Evolutionary conservation across 805 yeast genomes (phyloP).

Genomic region (Starmerella vitae): DNA sequence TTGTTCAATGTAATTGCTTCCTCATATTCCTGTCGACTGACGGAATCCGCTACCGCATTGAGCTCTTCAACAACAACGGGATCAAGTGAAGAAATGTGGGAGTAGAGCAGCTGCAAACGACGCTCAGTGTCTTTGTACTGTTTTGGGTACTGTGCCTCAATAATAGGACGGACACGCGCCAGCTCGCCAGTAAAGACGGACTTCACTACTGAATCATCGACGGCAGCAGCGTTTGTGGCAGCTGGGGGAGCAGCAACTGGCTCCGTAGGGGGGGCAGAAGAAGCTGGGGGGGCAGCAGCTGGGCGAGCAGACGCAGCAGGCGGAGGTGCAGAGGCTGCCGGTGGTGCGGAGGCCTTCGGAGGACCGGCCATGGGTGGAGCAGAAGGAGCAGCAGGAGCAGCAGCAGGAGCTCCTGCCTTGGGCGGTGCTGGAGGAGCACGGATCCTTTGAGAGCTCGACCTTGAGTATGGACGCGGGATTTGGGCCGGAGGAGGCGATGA

Average conservation of each 20-base stretch:
- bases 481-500: constrained; percentile 11
- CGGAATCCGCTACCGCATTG: constrained; percentile 35
- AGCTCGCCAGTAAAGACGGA: constrained; percentile 43
- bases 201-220: constrained; percentile 49
- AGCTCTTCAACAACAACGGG: constrained; percentile 43
- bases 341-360: constrained; percentile 23
- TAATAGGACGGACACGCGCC: constrained; percentile 49
- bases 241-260: constrained; percentile 20
- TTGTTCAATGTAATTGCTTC: constrained; percentile 40
- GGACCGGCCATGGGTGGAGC: constrained; percentile 14
- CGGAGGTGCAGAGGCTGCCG: constrained; percentile 11
- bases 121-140: constrained; percentile 73
- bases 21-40: constrained; percentile 42
- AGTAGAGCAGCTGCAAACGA: constrained; percentile 62
- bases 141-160: constrained; percentile 59
- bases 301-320: constrained; percentile 12
- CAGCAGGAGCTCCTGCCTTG: constrained; percentile 12
- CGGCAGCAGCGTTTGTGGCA: constrained; percentile 39
- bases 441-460: constrained; percentile 5
- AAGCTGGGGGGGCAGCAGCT: constrained; percentile 27
- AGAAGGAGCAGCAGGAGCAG: constrained; percentile 21
- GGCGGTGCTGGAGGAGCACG: constrained; percentile 12
- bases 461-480: constrained; percentile 4
- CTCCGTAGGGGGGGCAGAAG: constrained; percentile 17
- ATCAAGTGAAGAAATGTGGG: constrained; percentile 59